Evolutionary conservation across 495 filamentous ascomycete genomes (phyloP).

Genomic region (Neurospora sp.): DNA sequence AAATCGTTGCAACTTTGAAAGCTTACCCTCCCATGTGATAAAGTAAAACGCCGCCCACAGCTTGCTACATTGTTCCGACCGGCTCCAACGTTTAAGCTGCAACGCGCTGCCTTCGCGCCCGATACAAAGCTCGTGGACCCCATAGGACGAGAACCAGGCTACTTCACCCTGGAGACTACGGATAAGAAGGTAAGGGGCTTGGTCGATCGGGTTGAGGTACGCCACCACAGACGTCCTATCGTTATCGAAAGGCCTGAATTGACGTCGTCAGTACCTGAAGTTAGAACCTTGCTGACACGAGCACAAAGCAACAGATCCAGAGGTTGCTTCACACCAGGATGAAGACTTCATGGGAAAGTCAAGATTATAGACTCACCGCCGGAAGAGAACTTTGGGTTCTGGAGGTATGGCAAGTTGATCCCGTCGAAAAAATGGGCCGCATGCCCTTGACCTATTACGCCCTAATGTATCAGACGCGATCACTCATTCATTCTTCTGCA

Average conservation of each 20-base stretch:
- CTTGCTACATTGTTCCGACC: conserved; percentile 28
- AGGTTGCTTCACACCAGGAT: background rate
- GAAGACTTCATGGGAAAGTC: background rate
- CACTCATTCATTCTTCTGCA: background rate
- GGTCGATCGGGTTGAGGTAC: conserved; percentile 30
- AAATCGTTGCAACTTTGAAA: background rate
- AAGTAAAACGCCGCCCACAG: conserved; percentile 44
- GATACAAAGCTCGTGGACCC: conserved; percentile 41
- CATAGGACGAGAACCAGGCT: conserved; percentile 36
- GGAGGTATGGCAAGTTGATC: conserved; percentile 30
- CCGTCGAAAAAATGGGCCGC: conserved; percentile 31
- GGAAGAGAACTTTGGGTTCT: conserved; percentile 39
- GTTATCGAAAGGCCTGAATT: conserved; percentile 37
- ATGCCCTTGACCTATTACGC: conserved; percentile 17
- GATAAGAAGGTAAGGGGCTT: conserved; percentile 32
- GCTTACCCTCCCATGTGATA: conserved; percentile 45
- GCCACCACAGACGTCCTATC: conserved; percentile 39
- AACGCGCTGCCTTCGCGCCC: conserved; percentile 35
- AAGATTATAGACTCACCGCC: conserved; percentile 27
- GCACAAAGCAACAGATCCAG: background rate
- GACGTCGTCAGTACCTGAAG: background rate
- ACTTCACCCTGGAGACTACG: conserved; percentile 27
- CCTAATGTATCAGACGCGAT: background rate
- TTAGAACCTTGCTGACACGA: background rate
- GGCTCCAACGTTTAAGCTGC: conserved; percentile 39